A percentile compares a stretch with the other conserved stretches of the same genome.
Conservation (phyloP, 2,329 filamentous ascomycete genomes). For the Exophiala sideris region DNA sequence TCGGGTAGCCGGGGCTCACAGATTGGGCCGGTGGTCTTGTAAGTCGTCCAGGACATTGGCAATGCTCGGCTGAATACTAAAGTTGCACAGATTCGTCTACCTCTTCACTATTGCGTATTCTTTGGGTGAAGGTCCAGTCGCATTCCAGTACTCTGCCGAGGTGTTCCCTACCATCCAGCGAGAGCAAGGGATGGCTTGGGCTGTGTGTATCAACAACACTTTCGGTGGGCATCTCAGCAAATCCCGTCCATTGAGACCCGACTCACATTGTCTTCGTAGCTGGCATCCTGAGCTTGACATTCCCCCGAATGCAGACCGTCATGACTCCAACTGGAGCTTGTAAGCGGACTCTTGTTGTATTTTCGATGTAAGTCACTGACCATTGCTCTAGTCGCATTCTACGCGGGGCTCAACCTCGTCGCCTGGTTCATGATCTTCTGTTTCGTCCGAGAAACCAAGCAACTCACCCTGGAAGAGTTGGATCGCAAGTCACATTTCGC, state of each 20-base stretch:
- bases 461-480: conserved; percentile 18
- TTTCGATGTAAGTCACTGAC: background rate
- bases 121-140: conserved; percentile 36
- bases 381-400: conserved; percentile 36
- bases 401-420: conserved; percentile 45
- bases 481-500: background rate
- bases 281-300: conserved; percentile 34
- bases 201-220: conserved; percentile 43
- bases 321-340: conserved; percentile 6
- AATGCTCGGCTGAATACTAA: background rate
- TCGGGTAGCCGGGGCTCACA: conserved; percentile 23
- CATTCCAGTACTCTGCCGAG: conserved; percentile 36
- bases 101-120: conserved; percentile 38
- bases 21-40: conserved; percentile 36
- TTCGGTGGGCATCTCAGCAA: conserved; percentile 32
- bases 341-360: background rate
- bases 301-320: conserved; percentile 22
- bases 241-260: background rate
- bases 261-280: conserved; percentile 19
- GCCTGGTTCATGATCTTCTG: conserved; percentile 44
- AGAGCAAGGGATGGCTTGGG: conserved; percentile 42
- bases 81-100: conserved; percentile 29
- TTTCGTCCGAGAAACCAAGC: conserved; percentile 28
- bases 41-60: conserved; percentile 9
- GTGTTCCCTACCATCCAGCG: conserved; percentile 34